Base-by-base conservation (phyloP, 345 rosid genomes). In the Cardiospermum halicacabum region DNA sequence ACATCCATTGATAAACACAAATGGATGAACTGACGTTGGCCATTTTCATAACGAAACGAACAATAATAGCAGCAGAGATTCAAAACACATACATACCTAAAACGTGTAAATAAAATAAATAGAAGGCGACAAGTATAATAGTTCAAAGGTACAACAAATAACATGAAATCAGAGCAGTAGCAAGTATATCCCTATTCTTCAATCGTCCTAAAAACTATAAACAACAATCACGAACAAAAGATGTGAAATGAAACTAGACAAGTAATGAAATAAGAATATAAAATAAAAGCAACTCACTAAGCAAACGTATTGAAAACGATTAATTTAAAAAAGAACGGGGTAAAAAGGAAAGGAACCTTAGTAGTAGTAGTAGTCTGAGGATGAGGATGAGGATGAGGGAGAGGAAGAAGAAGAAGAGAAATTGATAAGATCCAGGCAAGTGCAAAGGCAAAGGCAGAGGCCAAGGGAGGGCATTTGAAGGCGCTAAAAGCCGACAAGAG, bases 241-340 rank as follows among this genome's bases (percentile, higher is more conserved):
- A 53, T 32, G 27, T n/a, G 19, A 72, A 28, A 67, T 43, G 56
- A 68, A 59, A 50, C 25, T 64, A 64, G 25, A 34, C 49, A 32
- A 15, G 24, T 30, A 32, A 22, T 24, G 34, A 60, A 40, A 18
- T 45, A 32, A 15, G 11, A 53, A 51, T 55, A 58, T 7, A 3
- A 12, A 39, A 25, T 26, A 25, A 7, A 12, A 34, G 32, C 10
- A 48, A 31, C 32, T 58, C 58, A 26, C n/a, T 11, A 16, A 36
- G 47, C 58, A 26, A 12, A 3, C 12, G n/a, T n/a, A 37, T 64
- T 64, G 49, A 54, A 25, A 27, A 7, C 26, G 58, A 7, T 7
- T 13, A 32, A 49, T 40, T 47, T 21, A n/a, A 32, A 49, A 60
- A 50, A 8, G 13, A 24, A 60, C 7, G 25, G 8, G 24, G 9